Evolutionary conservation across 306 rosid genomes (phyloP), one percentile per base, ranked within the genome.

Genomic region (Vicia sativa): DNA sequence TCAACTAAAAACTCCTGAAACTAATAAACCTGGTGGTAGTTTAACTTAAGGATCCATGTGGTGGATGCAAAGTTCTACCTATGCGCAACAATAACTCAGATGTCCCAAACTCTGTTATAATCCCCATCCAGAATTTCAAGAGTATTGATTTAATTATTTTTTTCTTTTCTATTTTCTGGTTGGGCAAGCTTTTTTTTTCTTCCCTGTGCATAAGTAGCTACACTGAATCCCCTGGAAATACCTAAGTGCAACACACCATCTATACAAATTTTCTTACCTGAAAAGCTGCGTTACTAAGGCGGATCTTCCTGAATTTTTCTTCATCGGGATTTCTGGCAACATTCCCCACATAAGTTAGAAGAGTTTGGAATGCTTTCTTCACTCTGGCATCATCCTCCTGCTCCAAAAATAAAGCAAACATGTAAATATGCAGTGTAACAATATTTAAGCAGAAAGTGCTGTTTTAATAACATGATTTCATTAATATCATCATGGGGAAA

Each of bases 261-360:
- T 18, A 28, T 28, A 44, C 43, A 37, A 50, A 35, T 34, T 61
- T 70, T 46, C 57, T 80, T 85, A 87, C 97, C 91, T 85, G 88
- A 79, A 86, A 90, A 50, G 83, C 45, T 28, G 84, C 89, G 46
- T 93, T 90, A 76, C 66, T 78, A 42, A 88, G 89, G 58, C 95
- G 83, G 54, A 93, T 93, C 78, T 77, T 93, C 82, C 97, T 80
- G 83, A 78, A 85, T 63, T 83, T 90, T 84, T 90, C 96, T 75
- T 86, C 96, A 49, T 85, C 77, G 0, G 97, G 99, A 78, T 77
- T 86, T 77, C 78, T 83, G 52, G 89, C 95, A 11, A 93, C 95
- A 68, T 93, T 90, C 65, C 91, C 87, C 55, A 93, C 84, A 50
- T 88, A 90, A 29, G 82, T 83, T 16, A 80, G 77, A 76, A 90